A percentile compares a stretch with the other conserved stretches of the same genome.
Conservation (phyloP, 352 stramenopile genomes). For the Phytophthora tentaculata region DNA sequence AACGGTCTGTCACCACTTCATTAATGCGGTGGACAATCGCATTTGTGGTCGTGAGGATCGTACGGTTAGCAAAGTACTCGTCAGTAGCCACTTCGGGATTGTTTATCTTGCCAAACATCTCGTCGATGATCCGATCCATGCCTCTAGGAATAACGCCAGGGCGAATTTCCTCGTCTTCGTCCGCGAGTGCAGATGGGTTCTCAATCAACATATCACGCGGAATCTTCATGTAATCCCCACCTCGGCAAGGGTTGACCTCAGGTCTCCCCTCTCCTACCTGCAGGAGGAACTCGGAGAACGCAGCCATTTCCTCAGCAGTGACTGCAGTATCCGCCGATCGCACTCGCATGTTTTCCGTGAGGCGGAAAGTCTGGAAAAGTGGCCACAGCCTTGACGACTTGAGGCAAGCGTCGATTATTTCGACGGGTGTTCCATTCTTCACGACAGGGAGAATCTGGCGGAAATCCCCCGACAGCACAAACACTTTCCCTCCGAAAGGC, state of each 20-base stretch:
- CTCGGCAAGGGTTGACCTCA: background rate
- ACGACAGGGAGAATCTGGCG: background rate
- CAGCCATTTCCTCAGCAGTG: background rate
- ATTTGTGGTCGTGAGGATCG: background rate
- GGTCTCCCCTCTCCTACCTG: background rate
- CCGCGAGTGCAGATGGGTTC: background rate
- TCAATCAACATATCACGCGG: background rate
- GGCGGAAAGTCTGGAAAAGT: background rate
- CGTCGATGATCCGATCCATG: background rate
- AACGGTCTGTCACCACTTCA: background rate
- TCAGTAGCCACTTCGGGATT: background rate
- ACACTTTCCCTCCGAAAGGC: background rate
- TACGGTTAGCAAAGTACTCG: background rate
- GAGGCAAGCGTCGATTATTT: background rate
- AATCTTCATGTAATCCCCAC: background rate
- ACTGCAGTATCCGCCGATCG: background rate
- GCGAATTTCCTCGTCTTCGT: background rate
- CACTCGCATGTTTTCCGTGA: background rate
- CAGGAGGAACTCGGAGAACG: background rate
- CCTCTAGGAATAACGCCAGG: background rate
- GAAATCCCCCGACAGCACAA: background rate
- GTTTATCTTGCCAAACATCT: background rate
- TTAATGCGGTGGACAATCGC: background rate
- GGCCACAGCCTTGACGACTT: constrained; percentile 2
- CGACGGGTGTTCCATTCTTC: background rate